Base-by-base conservation (phyloP, 495 filamentous ascomycete genomes). In the Parathielavia hyrcaniae region DNA sequence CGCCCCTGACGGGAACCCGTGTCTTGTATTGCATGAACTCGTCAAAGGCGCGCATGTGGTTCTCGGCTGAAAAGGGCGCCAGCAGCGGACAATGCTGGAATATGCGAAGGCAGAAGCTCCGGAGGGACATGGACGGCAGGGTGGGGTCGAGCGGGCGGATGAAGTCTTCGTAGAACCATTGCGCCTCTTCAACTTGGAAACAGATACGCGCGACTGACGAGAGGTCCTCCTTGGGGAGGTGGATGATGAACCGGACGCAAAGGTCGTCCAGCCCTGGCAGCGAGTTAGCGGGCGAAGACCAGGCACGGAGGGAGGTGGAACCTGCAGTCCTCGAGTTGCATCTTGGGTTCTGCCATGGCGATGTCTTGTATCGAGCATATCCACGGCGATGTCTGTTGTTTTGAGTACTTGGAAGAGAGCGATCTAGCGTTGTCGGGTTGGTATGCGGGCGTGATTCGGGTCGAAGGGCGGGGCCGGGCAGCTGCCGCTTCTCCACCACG, bases 141-240 rank as follows among this genome's bases (percentile, higher is more conserved):
- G 79, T 78, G 10, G 90, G 90, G 67, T 96, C 89, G 53, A 91
- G 76, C 34, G 90, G 91, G 38, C 95, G 88, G 71, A 98, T 88
- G 68, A 97, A 98, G 73, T 98, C 93, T 73, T 97, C 95, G 83
- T 97, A 98, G 72, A 91, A 97, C 93, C 93, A 98, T 87, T 98
- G 93, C 67, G 93, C 93, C 68, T 97, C 95, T 73, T 98, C 93
- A 55, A 98, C 86, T 75, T 97, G 91, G 71, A 98, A 98, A 72
- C 91, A 96, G 67, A 97, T 90, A 61, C 93, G 88, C 66, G 91
- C 90, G 20, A 95, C 88, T 0, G 86, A 89, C 59, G 85, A 82
- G 32, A 97, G 85, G 70, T 97, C 93, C 71, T 91, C 90, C 60
- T 83, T 79, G 20, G 93, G 93, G 49, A 96, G 79, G 73, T 97